Evolutionary conservation across 257 asterid species (phyloP), one percentile per base, ranked within the genome.

Genomic region (Nicotiana undulata): DNA sequence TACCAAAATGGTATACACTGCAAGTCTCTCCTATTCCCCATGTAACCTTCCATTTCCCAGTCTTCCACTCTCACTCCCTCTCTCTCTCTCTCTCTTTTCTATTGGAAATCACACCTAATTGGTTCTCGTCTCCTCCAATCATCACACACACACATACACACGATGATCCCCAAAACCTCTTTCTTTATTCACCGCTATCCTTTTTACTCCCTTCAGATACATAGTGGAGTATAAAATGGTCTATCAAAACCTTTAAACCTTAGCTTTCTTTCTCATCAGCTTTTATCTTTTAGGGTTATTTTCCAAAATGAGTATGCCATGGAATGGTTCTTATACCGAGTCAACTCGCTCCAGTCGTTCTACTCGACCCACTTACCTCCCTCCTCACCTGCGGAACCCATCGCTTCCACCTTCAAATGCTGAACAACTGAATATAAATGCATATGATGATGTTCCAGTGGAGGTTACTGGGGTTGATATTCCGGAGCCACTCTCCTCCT

Each of bases 401-500:
- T 77, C 1, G 74, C 88, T 2, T 11, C 22, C 46, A 63, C 80
- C 32, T 63, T 60, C 58, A 22, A 28, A 15, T 89, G 29, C 52
- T 75, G 0, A 40, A 40, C 49, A 40, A 40, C 49, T 40, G 49
- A 40, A 40, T 9, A 3, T 40, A 40, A 40, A 40, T 1, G 85
- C 87, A 49, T 78, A 80, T 55, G 87, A 67, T 1, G 89, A 81
- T 29, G 80, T 81, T 4, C 85, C 86, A 64, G 97, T 91, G 79
- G 92, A 90, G 81, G 88, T 86, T 1, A 88, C 88, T 8, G 97
- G 97, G 51, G 61, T 8, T 15, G 89, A 91, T 81, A 81, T 93
- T 9, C 94, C 97, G 10, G 80, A 89, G 4, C 88, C 94, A n/a
- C 94, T 83, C 86, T 56, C 84, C 63, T 83, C 92, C 3, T 93